These are phyloP conservation scores for Aspergillus uvarum DNA, from an alignment of 2,329 filamentous ascomycete species.

Conservation along the genomic window DNA sequence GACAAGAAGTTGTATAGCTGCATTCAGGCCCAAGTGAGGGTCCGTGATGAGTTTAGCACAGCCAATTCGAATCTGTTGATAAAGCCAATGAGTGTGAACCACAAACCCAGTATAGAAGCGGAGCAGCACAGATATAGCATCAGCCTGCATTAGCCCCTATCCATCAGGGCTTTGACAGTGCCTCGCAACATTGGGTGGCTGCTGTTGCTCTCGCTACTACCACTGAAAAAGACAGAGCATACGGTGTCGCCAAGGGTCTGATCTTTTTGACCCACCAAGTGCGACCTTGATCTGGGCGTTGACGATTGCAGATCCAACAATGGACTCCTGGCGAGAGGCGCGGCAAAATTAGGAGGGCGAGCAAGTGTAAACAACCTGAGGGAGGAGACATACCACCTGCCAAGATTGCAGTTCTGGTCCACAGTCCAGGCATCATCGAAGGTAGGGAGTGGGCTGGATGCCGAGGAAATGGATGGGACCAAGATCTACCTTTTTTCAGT, in stretches of 20 bases:
- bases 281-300: neutral
- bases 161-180: neutral
- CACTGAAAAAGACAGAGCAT: neutral
- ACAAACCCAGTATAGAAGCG: neutral
- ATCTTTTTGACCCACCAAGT: neutral
- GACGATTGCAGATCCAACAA: neutral
- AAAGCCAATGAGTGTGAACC: neutral
- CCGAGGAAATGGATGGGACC: slow-evolving; percentile 18
- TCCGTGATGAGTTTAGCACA: neutral
- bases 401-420: neutral
- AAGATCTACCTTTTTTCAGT: slow-evolving; percentile 14
- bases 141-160: neutral
- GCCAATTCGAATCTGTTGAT: neutral
- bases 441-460: slow-evolving; percentile 21
- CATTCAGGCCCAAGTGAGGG: neutral
- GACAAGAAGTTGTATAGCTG: neutral
- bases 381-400: slow-evolving; percentile 8
- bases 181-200: neutral
- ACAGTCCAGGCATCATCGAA: slow-evolving; percentile 2
- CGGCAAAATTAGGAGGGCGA: neutral
- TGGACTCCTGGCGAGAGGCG: neutral
- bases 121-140: neutral
- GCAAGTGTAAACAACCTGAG: neutral
- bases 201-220: neutral
- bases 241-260: neutral